phyloP scores from a whole-genome alignment of 1,284 basidiomycete species.

The Cryptococcus sp. region DNA sequence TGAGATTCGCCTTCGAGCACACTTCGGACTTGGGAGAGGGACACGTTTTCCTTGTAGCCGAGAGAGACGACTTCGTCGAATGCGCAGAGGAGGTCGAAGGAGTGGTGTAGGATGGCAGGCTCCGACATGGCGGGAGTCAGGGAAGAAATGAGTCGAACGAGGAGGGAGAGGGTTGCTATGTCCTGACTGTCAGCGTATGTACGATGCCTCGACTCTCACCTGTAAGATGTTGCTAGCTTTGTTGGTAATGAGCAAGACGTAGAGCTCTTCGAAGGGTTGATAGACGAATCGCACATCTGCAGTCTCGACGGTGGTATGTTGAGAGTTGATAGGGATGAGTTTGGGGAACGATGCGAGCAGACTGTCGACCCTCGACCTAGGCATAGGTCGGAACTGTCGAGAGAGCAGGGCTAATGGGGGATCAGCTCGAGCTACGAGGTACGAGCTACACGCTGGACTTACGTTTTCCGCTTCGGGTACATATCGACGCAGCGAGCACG shows the following conservation, averaged over 20 bases:
- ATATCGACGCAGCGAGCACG: constrained; percentile 72
- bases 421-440: too few relatives aligned
- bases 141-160: constrained; percentile 90
- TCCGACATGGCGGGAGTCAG: constrained; percentile 73
- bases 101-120: constrained; percentile 80
- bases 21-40: constrained; percentile 82
- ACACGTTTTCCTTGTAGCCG: constrained; percentile 91
- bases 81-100: constrained; percentile 91
- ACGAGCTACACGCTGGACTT: too few relatives aligned
- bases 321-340: constrained; percentile 91
- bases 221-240: constrained; percentile 94
- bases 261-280: constrained; percentile 95
- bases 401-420: constrained; percentile 75
- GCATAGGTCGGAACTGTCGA: constrained; percentile 92
- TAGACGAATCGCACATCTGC: constrained; percentile 94
- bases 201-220: constrained; percentile 22
- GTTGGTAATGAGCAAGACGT: constrained; percentile 96
- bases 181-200: constrained; percentile 60
- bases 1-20: constrained; percentile 98
- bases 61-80: constrained; percentile 96
- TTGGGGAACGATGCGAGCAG: constrained; percentile 96
- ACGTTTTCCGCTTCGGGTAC: constrained; percentile 57
- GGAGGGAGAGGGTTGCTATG: constrained; percentile 90
- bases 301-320: constrained; percentile 95
- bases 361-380: constrained; percentile 85